Evolutionary conservation across 176 grass and related monocot genomes (phyloP), one percentile per base, ranked within the genome.

Genomic region (Oryza glumipatula): DNA sequence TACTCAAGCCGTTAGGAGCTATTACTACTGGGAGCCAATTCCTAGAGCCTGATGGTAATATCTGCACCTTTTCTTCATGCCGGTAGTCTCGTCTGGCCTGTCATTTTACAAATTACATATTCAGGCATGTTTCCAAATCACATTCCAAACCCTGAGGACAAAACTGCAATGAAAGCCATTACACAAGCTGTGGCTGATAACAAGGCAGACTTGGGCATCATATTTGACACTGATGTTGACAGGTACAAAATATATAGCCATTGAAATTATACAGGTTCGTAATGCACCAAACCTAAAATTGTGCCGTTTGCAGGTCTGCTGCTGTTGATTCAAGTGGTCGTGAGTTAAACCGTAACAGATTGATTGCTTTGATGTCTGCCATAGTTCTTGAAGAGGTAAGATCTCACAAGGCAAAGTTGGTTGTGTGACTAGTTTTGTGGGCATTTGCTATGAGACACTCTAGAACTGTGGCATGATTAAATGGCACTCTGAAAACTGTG

Each of bases 211-310:
- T 92, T 99, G 67, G 93, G 96, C 79, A 95, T 98, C 83, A 98
- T 98, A 92, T 98, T 98, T 87, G 93, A 98, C 86, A 98, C 96
- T 67, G 93, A 98, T 89, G 96, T 98, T 17, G 96, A 98, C 91
- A 98, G 96, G 96, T 98, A 41, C 38, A 69, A 24, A 87, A 82
- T 68, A 60, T 14, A 48, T 46, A 88, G 3, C 39, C n/a, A 52
- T 70, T 80, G 68, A 79, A 46, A 28, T 63, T 83, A 28, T 75
- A 38, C 32, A 19, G 22, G 52, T 65, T 9, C 56, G 12, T 64
- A 49, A 44, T 64, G 44, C 17, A 68, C 51, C 8, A 1, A 14
- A 5, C 3, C 41, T 70, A 52, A 83, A 83, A 64, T 60, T 13
- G 30, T 4, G 49, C 70, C 43, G 64, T 71, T 92, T 78, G 38